A percentile compares a stretch with the other conserved stretches of the same genome.
phyloP scores from a whole-genome alignment of 106 monocot genomes.

The Apostasia ramifera region DNA sequence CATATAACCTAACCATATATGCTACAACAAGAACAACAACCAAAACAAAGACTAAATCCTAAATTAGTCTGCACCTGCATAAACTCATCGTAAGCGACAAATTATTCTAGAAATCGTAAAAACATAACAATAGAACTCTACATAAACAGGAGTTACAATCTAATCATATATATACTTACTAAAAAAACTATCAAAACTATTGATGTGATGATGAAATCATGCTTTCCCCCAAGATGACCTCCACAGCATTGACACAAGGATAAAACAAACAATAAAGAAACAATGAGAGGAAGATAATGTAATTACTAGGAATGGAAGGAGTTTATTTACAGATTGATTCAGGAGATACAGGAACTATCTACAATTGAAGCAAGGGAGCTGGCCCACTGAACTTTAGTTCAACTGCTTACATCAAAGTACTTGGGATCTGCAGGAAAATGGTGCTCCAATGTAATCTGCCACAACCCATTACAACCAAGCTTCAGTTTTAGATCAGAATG shows the following conservation, averaged over 20 bases:
- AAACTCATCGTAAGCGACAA: too few relatives aligned
- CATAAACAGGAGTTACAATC: too few relatives aligned
- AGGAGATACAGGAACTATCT: slow-evolving; percentile 1
- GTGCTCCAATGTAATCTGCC: slow-evolving; percentile 75
- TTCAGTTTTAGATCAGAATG: too few relatives aligned
- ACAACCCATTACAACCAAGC: background rate
- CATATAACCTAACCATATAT: too few relatives aligned
- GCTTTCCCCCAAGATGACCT: background rate
- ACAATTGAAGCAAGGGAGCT: background rate
- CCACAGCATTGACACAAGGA: background rate
- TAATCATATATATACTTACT: too few relatives aligned
- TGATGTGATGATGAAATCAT: background rate
- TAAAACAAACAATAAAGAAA: background rate
- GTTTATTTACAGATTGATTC: slow-evolving; percentile 3
- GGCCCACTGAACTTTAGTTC: slow-evolving; percentile 7
- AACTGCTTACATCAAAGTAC: slow-evolving; percentile 82
- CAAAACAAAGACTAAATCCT: too few relatives aligned
- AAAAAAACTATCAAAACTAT: too few relatives aligned
- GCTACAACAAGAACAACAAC: too few relatives aligned
- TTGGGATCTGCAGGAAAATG: slow-evolving; percentile 90
- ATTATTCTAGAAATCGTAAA: too few relatives aligned
- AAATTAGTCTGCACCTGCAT: too few relatives aligned
- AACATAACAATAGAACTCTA: too few relatives aligned
- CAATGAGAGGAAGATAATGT: background rate
- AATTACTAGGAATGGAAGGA: slow-evolving; percentile 7